Conservation (phyloP, 495 filamentous ascomycete genomes). For the Tuber indicum region DNA sequence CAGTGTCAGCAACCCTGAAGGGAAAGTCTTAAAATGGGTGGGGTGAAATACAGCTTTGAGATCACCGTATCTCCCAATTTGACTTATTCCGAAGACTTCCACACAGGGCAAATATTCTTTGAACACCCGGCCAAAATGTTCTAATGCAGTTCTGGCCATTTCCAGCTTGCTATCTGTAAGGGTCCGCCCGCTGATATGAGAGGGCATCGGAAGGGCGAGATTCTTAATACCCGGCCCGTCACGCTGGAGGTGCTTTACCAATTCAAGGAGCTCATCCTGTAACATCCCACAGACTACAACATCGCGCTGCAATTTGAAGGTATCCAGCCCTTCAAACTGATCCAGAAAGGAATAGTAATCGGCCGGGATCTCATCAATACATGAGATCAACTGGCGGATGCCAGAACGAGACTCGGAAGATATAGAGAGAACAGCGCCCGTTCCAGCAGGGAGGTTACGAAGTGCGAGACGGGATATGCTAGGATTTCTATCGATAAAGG, state of each 20-base stretch:
- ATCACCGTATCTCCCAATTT: slow-evolving; percentile 23
- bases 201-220: slow-evolving; percentile 30
- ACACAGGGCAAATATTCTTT: slow-evolving; percentile 20
- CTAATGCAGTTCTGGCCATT: slow-evolving; percentile 17
- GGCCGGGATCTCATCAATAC: slow-evolving; percentile 28
- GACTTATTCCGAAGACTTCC: slow-evolving; percentile 24
- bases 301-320: slow-evolving; percentile 26
- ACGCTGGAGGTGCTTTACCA: slow-evolving; percentile 20
- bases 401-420: slow-evolving; percentile 17
- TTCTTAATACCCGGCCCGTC: slow-evolving; percentile 27
- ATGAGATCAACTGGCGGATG: slow-evolving; percentile 32
- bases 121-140: slow-evolving; percentile 18
- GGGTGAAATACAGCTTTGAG: slow-evolving; percentile 21
- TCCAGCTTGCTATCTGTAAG: slow-evolving; percentile 20
- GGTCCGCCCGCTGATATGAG: slow-evolving; percentile 24
- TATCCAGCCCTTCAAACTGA: slow-evolving; percentile 27
- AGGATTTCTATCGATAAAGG: slow-evolving; percentile 27
- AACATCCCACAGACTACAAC: slow-evolving; percentile 22
- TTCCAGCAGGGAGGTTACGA: slow-evolving; percentile 22
- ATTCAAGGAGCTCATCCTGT: slow-evolving; percentile 17
- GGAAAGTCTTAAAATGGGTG: background rate
- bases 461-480: slow-evolving; percentile 24
- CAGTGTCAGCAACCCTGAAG: background rate
- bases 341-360: slow-evolving; percentile 25
- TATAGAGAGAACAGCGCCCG: slow-evolving; percentile 11